Base-by-base conservation (phyloP, 208 protist species). In the Leishmania major region DNA sequence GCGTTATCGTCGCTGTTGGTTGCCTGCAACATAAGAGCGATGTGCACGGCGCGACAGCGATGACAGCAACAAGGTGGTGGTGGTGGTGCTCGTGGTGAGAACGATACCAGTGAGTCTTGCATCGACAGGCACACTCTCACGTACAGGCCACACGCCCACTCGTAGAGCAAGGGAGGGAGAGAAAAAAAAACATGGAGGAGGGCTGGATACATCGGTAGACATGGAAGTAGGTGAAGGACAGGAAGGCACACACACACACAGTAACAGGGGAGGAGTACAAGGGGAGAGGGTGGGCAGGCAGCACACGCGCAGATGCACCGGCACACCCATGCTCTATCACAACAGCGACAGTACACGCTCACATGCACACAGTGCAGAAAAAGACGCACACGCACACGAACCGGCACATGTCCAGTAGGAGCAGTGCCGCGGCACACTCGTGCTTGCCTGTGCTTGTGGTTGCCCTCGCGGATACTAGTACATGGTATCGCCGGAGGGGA, bases 401-500 rank as follows among this genome's bases (percentile, higher is more conserved):
- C 51, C 53, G 25, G 71, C 60, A 78, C 59, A 45, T 17, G 28
- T 51, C 13, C 69, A 73, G 43, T 25, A 31, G 43, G 40, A 53
- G 22, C 15, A 67, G n/a, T 25, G 37, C 43, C 19, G 8, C 8
- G 35, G 51, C 22, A 49, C 40, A 49, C 40, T 19, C 17, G 40
- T 25, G 45, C 7, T 17, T 11, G 7, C n/a, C 22, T 82, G 71
- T 25, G 31, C 25, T 22, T 25, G 62, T 67, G 62, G n/a, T n/a
- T 67, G 13, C 62, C 13, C 62, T 67, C 31, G 59, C 40, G 62
- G 13, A 40, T 40, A 40, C 15, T 88, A 92, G 31, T 78, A 82
- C 78, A 93, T 69, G 47, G 89, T 89, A 66, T 95, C 91, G 35
- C 94, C 94, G 6, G 90, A 90, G 11, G 94, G 94, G 66, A 97